Evolutionary conservation across 2,329 filamentous ascomycete species (phyloP).

Genomic region (Lachnellula suecica): DNA sequence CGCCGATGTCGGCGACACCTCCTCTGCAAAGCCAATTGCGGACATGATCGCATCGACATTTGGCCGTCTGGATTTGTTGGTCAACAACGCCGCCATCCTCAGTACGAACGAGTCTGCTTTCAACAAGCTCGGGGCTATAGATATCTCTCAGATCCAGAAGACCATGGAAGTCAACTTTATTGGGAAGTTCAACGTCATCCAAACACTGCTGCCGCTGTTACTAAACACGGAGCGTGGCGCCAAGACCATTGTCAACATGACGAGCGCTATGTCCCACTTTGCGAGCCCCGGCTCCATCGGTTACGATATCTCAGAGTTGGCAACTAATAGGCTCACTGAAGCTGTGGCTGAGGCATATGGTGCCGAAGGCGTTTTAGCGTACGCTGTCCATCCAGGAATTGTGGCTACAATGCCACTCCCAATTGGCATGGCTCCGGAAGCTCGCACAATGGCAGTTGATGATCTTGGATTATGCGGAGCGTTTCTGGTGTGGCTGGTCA

Average conservation of each 20-base stretch:
- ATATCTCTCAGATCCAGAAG: conserved; percentile 40
- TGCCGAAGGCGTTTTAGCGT: conserved; percentile 38
- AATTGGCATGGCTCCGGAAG: not conserved
- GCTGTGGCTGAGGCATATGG: conserved; percentile 44
- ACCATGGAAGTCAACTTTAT: conserved; percentile 48
- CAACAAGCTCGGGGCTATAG: conserved; percentile 36
- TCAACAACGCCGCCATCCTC: conserved; percentile 41
- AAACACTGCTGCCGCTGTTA: conserved; percentile 47
- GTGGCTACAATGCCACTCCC: conserved; percentile 22
- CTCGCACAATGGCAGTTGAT: not conserved
- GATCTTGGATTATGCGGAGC: conserved; percentile 1
- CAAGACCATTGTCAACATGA: conserved; percentile 36
- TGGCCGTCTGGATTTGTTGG: conserved; percentile 37
- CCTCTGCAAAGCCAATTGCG: too few species aligned
- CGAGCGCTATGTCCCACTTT: conserved; percentile 38
- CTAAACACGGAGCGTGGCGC: conserved; percentile 31
- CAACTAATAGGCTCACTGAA: conserved; percentile 42
- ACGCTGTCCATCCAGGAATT: conserved; percentile 43
- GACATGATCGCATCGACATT: too few species aligned
- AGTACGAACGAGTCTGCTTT: conserved; percentile 36
- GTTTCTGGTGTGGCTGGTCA: conserved; percentile 2
- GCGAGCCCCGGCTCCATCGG: conserved; percentile 33
- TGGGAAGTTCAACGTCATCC: conserved; percentile 44
- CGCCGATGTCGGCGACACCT: too few species aligned
- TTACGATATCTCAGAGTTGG: conserved; percentile 46